Base-by-base conservation (phyloP, 176 grass and related monocot species). In the Zoysia japonica region DNA sequence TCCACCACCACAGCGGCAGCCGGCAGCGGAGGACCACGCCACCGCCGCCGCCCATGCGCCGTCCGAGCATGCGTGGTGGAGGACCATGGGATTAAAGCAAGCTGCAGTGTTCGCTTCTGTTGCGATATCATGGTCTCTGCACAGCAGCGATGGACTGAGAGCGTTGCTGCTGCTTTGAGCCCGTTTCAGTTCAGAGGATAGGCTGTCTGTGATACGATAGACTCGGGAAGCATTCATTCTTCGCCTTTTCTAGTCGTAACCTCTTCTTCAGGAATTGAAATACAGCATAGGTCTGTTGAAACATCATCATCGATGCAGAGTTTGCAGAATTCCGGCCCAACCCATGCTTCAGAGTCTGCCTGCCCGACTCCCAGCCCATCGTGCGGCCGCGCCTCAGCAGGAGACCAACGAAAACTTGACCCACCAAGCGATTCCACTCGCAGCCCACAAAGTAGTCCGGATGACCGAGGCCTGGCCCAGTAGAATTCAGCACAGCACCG, bases 101-200 rank as follows among this genome's bases (percentile, higher is more conserved):
- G 10, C 19, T 36, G 10, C 63, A 47, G 20, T 67, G 28, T 49
- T 47, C 10, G 56, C 45, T 77, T 61, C 11, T 9, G 54, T 65
- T 7, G 41, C 45, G 38, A 8, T 8, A 10, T 72, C 9, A 15
- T 44, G 60, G 61, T 37, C 59, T 60, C 11, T 40, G 65, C 53
- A 46, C 45, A 15, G 16, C 65, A 77, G 16, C 53, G 53, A 62
- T 37, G 16, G 5, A 46, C 44, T 47, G 19, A 17, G 5, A 50
- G 67, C 49, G 74, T 7, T 19, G 68, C 43, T 40, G 1, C 53
- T 38, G 4, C 5, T 13, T 49, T 60, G 76, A 69, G 12, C 61
- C 77, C 77, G 35, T 74, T 37, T 76, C 63, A 75, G 71, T 37
- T 76, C 63, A 75, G 71, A 72, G 11, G 69, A 16, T 72, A 44